Base-by-base conservation (phyloP, 345 rosid species). In the Dovyalis caffra region DNA sequence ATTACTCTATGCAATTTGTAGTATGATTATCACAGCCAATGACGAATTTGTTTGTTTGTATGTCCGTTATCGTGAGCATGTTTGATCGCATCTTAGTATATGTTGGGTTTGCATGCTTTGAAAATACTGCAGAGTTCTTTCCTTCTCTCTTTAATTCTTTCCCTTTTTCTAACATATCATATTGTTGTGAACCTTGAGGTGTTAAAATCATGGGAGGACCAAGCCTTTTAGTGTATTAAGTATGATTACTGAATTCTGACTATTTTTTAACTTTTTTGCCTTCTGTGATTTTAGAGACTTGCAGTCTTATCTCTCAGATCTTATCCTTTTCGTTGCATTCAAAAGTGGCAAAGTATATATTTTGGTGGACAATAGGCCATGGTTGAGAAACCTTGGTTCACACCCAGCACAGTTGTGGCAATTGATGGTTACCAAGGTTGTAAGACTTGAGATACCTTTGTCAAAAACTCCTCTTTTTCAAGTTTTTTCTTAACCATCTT, bases 361-460 rank as follows among this genome's bases (percentile, higher is more conserved):
- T 61, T 77, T 96, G 89, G 99, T 96, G 77, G 99, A 96, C 71
- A 96, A 96, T 72, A 85, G 91, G 43, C 97, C 98, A 80, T 96
- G 99, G 97, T 72, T 90, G 85, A 84, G 79, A 69, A 84, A 88
- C 61, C 73, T 85, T 8, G 91, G 87, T 67, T 82, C 95, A 2
- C 85, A 88, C 63, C 86, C 95, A 12, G 90, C 94, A 73, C 97
- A 82, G 80, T 76, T 93, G 65, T 96, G 98, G 99, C 99, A 96
- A 77, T 83, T 93, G 23, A 92, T 96, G 98, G 98, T 96, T 58
- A 96, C 99, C 73, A 96, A 96, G 97, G 98, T 96, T 83, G 72
- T 67, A 62, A 74, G 75, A 20, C 33, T 29, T n/a, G 21, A 38
- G 69, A 38, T 63, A 25, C 20, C 20, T 64, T 5, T 23, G 25